phyloP scores from a whole-genome alignment of 2,329 filamentous ascomycete genomes.

The Sporothrix euskadiensis region DNA sequence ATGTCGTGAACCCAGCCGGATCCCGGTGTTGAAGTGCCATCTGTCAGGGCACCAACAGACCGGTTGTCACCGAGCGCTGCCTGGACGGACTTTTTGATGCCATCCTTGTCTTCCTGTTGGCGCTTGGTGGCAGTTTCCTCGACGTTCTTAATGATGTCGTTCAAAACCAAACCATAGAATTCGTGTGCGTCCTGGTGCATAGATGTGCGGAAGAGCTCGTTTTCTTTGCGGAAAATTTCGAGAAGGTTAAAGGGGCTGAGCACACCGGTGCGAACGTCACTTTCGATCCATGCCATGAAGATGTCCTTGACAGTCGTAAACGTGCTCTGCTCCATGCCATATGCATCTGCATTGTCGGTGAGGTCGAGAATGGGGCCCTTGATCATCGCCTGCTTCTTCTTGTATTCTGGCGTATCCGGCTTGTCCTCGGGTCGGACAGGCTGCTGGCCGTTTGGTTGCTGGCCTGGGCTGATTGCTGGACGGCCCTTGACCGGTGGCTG shows the following conservation, averaged over 20 bases:
- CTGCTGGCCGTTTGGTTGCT: constrained; percentile 53
- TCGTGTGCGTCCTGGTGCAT: constrained; percentile 99
- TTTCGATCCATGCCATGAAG: constrained; percentile 84
- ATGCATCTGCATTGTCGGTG: constrained; percentile 74
- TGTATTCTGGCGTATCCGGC: constrained; percentile 92
- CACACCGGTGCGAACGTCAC: constrained; percentile 79
- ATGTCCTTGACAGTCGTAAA: constrained; percentile 96
- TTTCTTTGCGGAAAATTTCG: constrained; percentile 88
- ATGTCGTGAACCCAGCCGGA: constrained; percentile 95
- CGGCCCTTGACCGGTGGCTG: constrained; percentile 59
- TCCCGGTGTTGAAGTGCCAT: constrained; percentile 58
- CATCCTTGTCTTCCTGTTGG: constrained; percentile 48
- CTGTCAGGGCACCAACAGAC: constrained; percentile 28
- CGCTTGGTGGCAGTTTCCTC: constrained; percentile 74
- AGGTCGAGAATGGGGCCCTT: constrained; percentile 85
- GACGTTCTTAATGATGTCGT: constrained; percentile 91
- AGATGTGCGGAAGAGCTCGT: constrained; percentile 94
- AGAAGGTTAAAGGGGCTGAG: constrained; percentile 90
- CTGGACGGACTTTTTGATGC: constrained; percentile 55
- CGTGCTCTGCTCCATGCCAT: constrained; percentile 91
- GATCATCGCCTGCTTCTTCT: constrained; percentile 92
- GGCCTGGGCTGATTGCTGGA: constrained; percentile 55
- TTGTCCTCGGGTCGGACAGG: constrained; percentile 80
- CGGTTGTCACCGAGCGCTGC: constrained; percentile 40
- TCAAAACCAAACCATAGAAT: constrained; percentile 91